A percentile compares a stretch with the other conserved stretches of the same genome.
These are phyloP conservation scores for Cytospora piceicola DNA, from an alignment of 2,329 filamentous ascomycete species.

Conservation along the genomic window DNA sequence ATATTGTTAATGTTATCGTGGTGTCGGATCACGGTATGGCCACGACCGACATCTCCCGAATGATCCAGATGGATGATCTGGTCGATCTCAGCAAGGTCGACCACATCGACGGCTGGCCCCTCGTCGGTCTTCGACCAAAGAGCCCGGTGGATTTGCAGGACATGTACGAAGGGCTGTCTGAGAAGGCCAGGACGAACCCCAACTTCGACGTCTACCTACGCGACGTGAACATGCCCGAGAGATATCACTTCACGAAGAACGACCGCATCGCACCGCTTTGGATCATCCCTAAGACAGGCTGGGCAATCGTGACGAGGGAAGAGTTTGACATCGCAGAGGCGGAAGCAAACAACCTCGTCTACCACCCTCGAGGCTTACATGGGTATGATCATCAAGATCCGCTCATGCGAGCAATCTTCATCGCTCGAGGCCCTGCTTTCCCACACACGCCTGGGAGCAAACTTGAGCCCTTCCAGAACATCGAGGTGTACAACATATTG, in stretches of 20 bases:
- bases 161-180: conserved; percentile 66
- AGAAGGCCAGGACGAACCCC: conserved; percentile 62
- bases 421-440: conserved; percentile 90
- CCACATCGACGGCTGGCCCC: conserved; percentile 91
- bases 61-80: conserved; percentile 89
- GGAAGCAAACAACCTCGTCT: conserved; percentile 65
- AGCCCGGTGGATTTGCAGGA: conserved; percentile 65
- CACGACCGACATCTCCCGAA: conserved; percentile 77
- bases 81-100: conserved; percentile 77
- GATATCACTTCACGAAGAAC: conserved; percentile 90
- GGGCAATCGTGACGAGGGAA: conserved; percentile 81
- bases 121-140: conserved; percentile 85
- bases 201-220: conserved; percentile 86
- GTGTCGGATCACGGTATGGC: conserved; percentile 99
- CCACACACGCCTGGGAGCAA: conserved; percentile 81
- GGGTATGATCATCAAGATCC: conserved; percentile 96
- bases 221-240: conserved; percentile 84
- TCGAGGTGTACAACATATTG: conserved; percentile 90
- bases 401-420: conserved; percentile 93
- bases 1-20: conserved; percentile 92
- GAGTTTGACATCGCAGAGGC: conserved; percentile 78
- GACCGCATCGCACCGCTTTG: conserved; percentile 90
- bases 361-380: conserved; percentile 83
- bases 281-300: conserved; percentile 90
- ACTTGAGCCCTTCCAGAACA: conserved; percentile 85